Percentiles rank a stretch among this genome's conserved stretches.
Evolutionary conservation across 441 rosid genomes (phyloP).

Genomic region (Gossypium trilobum): DNA sequence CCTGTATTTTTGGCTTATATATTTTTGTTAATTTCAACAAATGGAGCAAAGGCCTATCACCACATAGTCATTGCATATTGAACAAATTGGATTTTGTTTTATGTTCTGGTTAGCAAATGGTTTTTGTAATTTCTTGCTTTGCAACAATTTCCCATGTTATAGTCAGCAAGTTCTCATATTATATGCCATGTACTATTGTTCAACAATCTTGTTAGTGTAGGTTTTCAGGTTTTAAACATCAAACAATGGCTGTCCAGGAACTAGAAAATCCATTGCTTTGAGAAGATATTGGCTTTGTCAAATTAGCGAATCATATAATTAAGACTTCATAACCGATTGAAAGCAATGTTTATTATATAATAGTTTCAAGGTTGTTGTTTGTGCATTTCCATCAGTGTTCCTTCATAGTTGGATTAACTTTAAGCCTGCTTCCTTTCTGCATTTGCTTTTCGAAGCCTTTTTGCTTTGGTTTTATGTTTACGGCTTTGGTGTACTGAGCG

Average conservation of each 20-base stretch:
- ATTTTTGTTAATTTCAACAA: neutral
- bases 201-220: neutral
- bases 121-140: no score
- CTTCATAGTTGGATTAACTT: neutral
- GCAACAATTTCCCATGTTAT: no score
- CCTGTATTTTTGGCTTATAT: neutral
- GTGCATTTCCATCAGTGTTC: neutral
- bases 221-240: neutral
- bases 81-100: no score
- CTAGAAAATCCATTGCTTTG: neutral
- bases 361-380: neutral
- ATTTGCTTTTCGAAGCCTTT: neutral
- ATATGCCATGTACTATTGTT: neutral
- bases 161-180: no score
- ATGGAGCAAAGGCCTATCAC: no score
- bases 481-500: constrained; percentile 2
- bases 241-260: neutral
- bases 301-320: neutral
- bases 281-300: neutral
- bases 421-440: neutral
- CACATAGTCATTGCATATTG: no score
- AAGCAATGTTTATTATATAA: neutral
- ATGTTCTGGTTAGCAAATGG: no score
- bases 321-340: neutral
- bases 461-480: neutral